Evolutionary conservation across 768 basidiomycete species (phyloP), one percentile per base, ranked within the genome.

Genomic region (Chiua virens): DNA sequence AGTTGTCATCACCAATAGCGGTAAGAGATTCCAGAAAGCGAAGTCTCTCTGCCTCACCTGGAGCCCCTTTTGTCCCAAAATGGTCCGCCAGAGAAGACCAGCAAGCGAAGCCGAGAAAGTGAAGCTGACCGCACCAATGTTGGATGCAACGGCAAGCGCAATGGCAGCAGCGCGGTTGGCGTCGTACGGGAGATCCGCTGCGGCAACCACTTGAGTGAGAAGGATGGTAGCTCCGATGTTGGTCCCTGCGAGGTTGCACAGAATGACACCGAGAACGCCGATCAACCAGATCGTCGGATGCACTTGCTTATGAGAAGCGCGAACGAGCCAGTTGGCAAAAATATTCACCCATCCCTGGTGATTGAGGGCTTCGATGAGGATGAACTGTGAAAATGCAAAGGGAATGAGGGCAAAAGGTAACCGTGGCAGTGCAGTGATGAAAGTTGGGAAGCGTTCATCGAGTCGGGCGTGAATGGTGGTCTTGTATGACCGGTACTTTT

Each of bases 361-460:
- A 13, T 83, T 77, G 7, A 98, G 78, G 0, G 79, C 89, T 63
- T 95, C 88, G 51, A 96, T 91, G 50, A 98, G 81, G 57, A 98
- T 92, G 72, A 98, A 98, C 69, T 95, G 92, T 1, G 88, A 86
- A 64, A 98, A 93, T 1, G 93, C 90, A 63, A 98, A 98, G 0
- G 92, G 92, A 15, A 97, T 73, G 8, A 97, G 81, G 13, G 83
- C 78, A 52, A 93, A 83, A 1, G 93, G 95, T 0, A 95, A 75
- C 18, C 86, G 80, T 0, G 82, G 78, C 20, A 85, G 71, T 20
- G 83, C 80, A 10, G 79, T 80, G 64, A 79, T 75, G 54, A 87
- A 75, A 1, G 89, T 93, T 0, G 92, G 92, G 65, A 91, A 90
- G 39, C 75, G 73, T 20, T 18, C 50, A 53, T 30, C 71, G 22